Evolutionary conservation across 1,284 basidiomycete species (phyloP).

Genomic region (Somion occarium): DNA sequence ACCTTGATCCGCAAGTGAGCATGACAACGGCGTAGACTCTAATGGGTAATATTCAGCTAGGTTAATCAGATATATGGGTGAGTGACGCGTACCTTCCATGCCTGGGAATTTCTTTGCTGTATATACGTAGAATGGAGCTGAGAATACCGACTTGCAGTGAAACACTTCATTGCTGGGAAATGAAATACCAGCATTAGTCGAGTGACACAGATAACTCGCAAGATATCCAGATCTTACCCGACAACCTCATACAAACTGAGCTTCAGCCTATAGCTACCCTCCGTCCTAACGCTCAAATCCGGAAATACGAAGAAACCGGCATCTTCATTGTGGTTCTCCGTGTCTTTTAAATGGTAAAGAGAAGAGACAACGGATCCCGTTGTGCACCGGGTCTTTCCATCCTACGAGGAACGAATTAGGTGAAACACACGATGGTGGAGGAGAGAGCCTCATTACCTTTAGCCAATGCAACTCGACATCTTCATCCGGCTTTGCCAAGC

Average conservation of each 20-base stretch:
- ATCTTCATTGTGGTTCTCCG: slow-evolving; percentile 77
- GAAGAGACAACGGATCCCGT: slow-evolving; percentile 89
- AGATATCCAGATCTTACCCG: slow-evolving; percentile 53
- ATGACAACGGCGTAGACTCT: slow-evolving; percentile 87
- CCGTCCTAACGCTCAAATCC: slow-evolving; percentile 83
- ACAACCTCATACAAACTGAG: slow-evolving; percentile 92
- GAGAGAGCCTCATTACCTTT: slow-evolving; percentile 58
- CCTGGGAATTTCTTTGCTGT: slow-evolving; percentile 94
- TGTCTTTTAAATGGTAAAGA: slow-evolving; percentile 93
- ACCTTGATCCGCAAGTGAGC: slow-evolving; percentile 86
- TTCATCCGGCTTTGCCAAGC: slow-evolving; percentile 80
- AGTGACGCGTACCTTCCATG: slow-evolving; percentile 70
- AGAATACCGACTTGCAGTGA: slow-evolving; percentile 87
- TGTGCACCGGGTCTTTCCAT: slow-evolving; percentile 86
- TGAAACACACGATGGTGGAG: not conserved
- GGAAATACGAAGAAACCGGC: slow-evolving; percentile 92
- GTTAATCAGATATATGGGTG: not conserved
- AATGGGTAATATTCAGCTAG: slow-evolving; percentile 9
- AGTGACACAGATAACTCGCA: not conserved
- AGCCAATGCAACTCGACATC: slow-evolving; percentile 93
- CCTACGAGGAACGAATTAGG: slow-evolving; percentile 32
- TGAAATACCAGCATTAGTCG: not conserved
- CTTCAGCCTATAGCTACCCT: slow-evolving; percentile 86
- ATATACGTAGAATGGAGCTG: slow-evolving; percentile 85
- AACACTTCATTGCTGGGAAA: slow-evolving; percentile 24